Evolutionary conservation across 805 yeast genomes (phyloP).

Genomic region (Candida maesae): DNA sequence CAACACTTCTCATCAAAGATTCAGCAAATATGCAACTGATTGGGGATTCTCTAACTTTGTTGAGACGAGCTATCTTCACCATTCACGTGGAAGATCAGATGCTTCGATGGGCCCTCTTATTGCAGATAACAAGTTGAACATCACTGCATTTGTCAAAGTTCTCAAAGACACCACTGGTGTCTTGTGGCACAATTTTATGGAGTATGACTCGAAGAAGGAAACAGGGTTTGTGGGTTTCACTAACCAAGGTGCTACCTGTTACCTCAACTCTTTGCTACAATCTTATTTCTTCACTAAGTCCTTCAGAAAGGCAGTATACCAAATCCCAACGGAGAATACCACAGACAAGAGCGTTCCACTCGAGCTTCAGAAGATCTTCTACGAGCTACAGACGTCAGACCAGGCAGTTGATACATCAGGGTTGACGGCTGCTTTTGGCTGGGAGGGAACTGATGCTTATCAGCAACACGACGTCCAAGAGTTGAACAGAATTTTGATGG

Average conservation of each 20-base stretch:
- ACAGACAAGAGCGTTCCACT: conserved; percentile 58
- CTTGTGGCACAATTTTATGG: conserved; percentile 82
- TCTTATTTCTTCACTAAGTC: conserved; percentile 81
- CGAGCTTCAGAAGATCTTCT: conserved; percentile 86
- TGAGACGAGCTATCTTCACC: conserved; percentile 40
- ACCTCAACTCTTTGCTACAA: conserved; percentile 87
- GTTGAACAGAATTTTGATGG: conserved; percentile 92
- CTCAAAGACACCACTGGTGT: conserved; percentile 92
- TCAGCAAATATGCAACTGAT: conserved; percentile 71
- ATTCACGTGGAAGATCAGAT: conserved; percentile 29
- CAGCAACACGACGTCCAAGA: conserved; percentile 99
- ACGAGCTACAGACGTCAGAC: conserved; percentile 66
- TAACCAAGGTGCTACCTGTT: conserved; percentile 98
- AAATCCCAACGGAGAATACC: conserved; percentile 72
- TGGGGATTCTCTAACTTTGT: conserved; percentile 92
- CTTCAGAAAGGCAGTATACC: conserved; percentile 82
- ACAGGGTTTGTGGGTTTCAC: conserved; percentile 92
- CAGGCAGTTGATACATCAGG: conserved; percentile 82
- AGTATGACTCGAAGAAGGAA: conserved; percentile 79
- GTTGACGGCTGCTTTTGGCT: conserved; percentile 89
- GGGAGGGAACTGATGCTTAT: conserved; percentile 95
- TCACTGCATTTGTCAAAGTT: conserved; percentile 73
- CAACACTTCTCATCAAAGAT: conserved; percentile 74
- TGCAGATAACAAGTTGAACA: conserved; percentile 51
- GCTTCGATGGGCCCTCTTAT: conserved; percentile 36